Percentiles rank a stretch among this genome's conserved stretches.
Evolutionary conservation across 345 rosid genomes (phyloP).

Genomic region (Salix brachista): DNA sequence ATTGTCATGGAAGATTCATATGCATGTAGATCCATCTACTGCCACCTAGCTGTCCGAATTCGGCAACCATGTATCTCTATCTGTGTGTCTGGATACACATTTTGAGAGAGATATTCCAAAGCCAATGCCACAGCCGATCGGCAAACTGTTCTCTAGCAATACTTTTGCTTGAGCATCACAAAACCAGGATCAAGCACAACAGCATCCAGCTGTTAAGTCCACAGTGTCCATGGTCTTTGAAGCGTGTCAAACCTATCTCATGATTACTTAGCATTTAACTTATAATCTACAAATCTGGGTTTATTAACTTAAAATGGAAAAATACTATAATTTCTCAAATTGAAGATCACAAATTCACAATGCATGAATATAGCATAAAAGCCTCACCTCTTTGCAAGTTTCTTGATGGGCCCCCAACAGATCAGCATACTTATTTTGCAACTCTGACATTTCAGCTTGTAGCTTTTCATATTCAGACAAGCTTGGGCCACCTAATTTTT

Average conservation of each 20-base stretch:
- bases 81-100: not conserved
- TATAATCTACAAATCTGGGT: not conserved
- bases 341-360: too few relatives aligned
- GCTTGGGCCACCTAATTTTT: constrained; percentile 78
- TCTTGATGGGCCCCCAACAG: constrained; percentile 66
- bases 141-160: not conserved
- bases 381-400: constrained; percentile 59
- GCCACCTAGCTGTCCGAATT: too few relatives aligned
- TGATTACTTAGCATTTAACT: not conserved
- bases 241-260: not conserved
- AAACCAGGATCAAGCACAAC: not conserved
- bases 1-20: not conserved
- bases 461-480: constrained; percentile 73
- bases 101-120: not conserved
- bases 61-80: too few relatives aligned
- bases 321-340: not conserved
- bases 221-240: not conserved
- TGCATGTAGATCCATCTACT: too few relatives aligned
- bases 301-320: not conserved
- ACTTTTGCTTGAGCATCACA: not conserved
- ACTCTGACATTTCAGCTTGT: constrained; percentile 69
- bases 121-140: not conserved
- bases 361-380: not conserved
- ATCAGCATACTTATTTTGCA: constrained; percentile 63
- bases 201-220: not conserved